Conservation (phyloP, 352 stramenopile species). For the Phytophthora europaea region DNA sequence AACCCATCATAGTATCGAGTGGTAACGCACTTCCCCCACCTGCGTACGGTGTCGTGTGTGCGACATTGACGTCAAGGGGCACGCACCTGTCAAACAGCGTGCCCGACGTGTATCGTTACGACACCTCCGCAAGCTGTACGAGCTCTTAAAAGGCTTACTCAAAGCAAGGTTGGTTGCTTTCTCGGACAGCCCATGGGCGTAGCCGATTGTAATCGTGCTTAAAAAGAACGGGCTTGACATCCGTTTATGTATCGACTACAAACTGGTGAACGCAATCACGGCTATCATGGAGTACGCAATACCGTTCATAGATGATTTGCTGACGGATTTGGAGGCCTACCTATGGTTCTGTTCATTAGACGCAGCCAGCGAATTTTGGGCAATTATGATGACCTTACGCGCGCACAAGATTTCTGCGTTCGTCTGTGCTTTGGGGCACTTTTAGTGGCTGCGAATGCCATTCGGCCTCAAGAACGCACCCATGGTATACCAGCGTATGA, state of each 20-base stretch:
- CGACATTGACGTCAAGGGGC: slow-evolving; percentile 4
- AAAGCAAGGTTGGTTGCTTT: neutral
- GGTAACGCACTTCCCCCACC: slow-evolving; percentile 7
- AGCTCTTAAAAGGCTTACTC: slow-evolving; percentile 7
- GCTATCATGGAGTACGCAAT: neutral
- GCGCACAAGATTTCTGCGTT: slow-evolving; percentile 4
- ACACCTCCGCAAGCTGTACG: slow-evolving; percentile 10
- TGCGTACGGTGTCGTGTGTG: slow-evolving; percentile 8
- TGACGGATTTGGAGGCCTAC: neutral
- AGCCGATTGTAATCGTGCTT: slow-evolving; percentile 4
- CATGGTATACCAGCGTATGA: slow-evolving; percentile 16
- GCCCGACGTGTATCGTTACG: neutral
- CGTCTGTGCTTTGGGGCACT: slow-evolving; percentile 9
- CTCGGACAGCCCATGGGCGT: slow-evolving; percentile 9
- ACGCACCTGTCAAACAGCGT: slow-evolving; percentile 1
- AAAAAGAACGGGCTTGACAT: slow-evolving; percentile 6
- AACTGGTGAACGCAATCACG: neutral
- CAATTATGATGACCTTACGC: neutral
- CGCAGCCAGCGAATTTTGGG: slow-evolving; percentile 5
- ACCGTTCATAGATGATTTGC: neutral
- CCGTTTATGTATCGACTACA: neutral
- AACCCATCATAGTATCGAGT: slow-evolving; percentile 8
- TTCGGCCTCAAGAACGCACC: slow-evolving; percentile 8
- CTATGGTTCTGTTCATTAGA: slow-evolving; percentile 3
- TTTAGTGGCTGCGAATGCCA: slow-evolving; percentile 11